phyloP scores from a whole-genome alignment of 257 asterid genomes.

The Nicotiana undulata region DNA sequence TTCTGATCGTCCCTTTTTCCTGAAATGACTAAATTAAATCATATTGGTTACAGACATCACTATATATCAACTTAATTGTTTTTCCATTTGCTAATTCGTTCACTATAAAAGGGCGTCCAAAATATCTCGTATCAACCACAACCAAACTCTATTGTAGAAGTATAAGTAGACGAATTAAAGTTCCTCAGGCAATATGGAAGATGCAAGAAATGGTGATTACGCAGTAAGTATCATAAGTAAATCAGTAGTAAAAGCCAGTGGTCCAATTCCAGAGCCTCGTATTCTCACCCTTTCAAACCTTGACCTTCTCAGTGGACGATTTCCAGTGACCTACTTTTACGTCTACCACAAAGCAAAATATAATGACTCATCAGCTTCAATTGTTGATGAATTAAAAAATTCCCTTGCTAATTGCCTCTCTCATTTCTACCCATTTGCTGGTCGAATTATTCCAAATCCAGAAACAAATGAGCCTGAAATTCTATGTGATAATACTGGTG shows the following conservation, averaged over 20 bases:
- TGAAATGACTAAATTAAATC: not conserved
- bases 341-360: constrained; percentile 18
- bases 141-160: too few relatives aligned
- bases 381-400: constrained; percentile 13
- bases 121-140: not conserved
- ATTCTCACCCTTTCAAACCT: constrained; percentile 46
- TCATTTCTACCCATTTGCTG: constrained; percentile 50
- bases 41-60: not conserved
- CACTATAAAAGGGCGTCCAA: not conserved
- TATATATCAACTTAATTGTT: not conserved
- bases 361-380: not conserved
- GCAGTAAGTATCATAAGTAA: constrained; percentile 23
- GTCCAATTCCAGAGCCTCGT: constrained; percentile 19
- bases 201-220: constrained; percentile 7
- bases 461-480: constrained; percentile 42
- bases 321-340: constrained; percentile 51
- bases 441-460: constrained; percentile 29
- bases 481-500: constrained; percentile 41
- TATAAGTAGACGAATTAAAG: not conserved
- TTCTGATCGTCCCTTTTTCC: not conserved
- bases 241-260: constrained; percentile 32
- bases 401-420: constrained; percentile 41
- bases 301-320: constrained; percentile 56
- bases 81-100: not conserved
- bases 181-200: not conserved